Percentiles rank a stretch among this genome's conserved stretches.
Conservation (phyloP, 2,329 filamentous ascomycete species). For the Trichothecium roseum region DNA sequence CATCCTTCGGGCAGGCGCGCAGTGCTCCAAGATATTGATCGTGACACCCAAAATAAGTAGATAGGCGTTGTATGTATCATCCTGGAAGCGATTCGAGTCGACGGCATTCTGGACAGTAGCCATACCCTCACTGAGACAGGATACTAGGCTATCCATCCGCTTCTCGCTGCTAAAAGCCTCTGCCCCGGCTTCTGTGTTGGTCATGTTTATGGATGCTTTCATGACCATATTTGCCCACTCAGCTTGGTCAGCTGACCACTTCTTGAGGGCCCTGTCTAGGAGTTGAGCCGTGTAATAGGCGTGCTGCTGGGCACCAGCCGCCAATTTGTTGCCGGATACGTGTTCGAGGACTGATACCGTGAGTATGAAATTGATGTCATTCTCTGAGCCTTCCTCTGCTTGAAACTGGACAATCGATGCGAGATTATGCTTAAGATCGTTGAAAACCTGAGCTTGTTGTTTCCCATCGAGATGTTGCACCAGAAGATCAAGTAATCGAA, state of each 20-base stretch:
- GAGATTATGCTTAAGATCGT: conserved; percentile 17
- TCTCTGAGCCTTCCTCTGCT: conserved; percentile 6
- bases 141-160: conserved; percentile 37
- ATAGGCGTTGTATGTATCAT: conserved; percentile 54
- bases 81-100: conserved; percentile 35
- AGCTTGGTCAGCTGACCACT: conserved; percentile 18
- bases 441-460: conserved; percentile 16
- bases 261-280: conserved; percentile 16
- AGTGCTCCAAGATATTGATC: conserved; percentile 82
- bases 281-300: conserved; percentile 17
- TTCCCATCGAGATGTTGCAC: conserved; percentile 13
- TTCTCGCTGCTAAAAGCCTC: conserved; percentile 54
- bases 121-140: conserved; percentile 42
- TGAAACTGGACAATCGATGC: conserved; percentile 13
- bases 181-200: conserved; percentile 71
- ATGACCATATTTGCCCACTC: conserved; percentile 15
- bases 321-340: conserved; percentile 14
- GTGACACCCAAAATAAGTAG: conserved; percentile 71
- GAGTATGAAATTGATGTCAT: conserved; percentile 29
- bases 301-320: conserved; percentile 9
- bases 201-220: conserved; percentile 70
- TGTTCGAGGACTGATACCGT: conserved; percentile 27
- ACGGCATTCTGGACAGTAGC: conserved; percentile 34
- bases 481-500: conserved; percentile 49
- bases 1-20: conserved; percentile 44